Evolutionary conservation across 2,329 filamentous ascomycete species (phyloP), one percentile per base, ranked within the genome.

Genomic region (Neofusicoccum laricinum): DNA sequence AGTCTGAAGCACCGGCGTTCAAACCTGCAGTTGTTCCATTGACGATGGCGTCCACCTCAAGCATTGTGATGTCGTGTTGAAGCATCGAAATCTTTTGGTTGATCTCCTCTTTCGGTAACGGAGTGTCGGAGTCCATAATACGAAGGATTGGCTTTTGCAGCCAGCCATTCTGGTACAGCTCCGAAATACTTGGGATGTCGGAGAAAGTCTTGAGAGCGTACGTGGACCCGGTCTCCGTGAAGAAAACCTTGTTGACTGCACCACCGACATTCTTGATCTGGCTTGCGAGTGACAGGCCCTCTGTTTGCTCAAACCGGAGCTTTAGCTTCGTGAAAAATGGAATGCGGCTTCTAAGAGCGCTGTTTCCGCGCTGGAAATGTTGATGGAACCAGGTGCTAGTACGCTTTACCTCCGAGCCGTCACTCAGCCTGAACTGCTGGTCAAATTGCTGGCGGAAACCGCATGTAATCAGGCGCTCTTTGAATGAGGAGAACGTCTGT

Each of bases 1-100:
- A 57, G 43, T 63, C 48, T 2, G 61, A 68, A 10, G 64, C 61
- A 25, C 49, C 50, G 40, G 65, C 12, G 6, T 64, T 68, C 58
- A 74, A 50, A 1, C 64, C 48, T 7, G 32, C 48, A 14, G 71
- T 71, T 1, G 73, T 70, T 46, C 71, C 73, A 46, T 73, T 76
- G 11, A 77, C 71, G 19, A 77, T 76, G 11, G 73, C 73, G 46
- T 75, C 75, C 0, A 75, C 73, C 25, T 70, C 68, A 3, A 77
- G 36, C n/a, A 67, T 68, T 0, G 73, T 76, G 6, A 77, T 58
- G 34, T 76, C 72, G 51, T 73, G 67, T 46, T 67, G 68, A 41
- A 70, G 70, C 41, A 76, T 71, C 1, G 71, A 73, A 15, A 76
- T 68, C 5, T 71, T 66, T 17, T 67, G 67, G 11, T 76, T 76